Base-by-base conservation (phyloP, 106 monocot genomes). In the Platanthera guangdongensis region DNA sequence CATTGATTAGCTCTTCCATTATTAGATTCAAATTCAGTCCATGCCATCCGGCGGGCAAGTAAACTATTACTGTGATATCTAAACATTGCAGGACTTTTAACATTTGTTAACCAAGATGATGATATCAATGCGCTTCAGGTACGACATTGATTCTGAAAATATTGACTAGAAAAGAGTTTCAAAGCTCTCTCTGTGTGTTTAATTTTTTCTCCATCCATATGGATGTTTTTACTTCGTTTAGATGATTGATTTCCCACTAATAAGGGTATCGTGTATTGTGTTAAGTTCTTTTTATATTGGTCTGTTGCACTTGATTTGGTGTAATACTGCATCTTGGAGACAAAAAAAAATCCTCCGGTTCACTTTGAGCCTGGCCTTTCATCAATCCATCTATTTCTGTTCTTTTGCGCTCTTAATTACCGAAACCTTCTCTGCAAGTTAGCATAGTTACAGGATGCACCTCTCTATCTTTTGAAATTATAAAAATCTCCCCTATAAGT, bases 51-150 rank as follows among this genome's bases (percentile, higher is more conserved):
- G 25, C 12, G 65, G 65, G 32, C 32, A 11, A 65, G 32, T 32
- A 25, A 32, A 13, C 32, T 39, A 32, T 65, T 30, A 32, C 11
- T 30, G 11, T 65, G 65, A 65, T 50, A 49, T 71, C 18, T 51
- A 19, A 72, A 50, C 25, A 30, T 67, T 71, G 25, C 76, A 96
- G 95, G 95, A 52, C 93, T 96, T 65, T 73, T 96, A 73, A 96
- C 95, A 62, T 76, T 96, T 75, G 93, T 96, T 75, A 96, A 93
- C 71, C 95, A 96, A 78, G 93, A 93, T 77, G 86, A 85, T 62
- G 87, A 87, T 19, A 85, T 93, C 55, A 52, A 80, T 83, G 95
- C 93, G 32, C 93, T 96, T 78, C 87, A 96, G 90, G 95, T 96
- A 80, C 46, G 4, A 45, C 32, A 8, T 55, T 22, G 7, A 21